Conservation (phyloP, 768 basidiomycete species). For the Symmetrospora coprosmae region DNA sequence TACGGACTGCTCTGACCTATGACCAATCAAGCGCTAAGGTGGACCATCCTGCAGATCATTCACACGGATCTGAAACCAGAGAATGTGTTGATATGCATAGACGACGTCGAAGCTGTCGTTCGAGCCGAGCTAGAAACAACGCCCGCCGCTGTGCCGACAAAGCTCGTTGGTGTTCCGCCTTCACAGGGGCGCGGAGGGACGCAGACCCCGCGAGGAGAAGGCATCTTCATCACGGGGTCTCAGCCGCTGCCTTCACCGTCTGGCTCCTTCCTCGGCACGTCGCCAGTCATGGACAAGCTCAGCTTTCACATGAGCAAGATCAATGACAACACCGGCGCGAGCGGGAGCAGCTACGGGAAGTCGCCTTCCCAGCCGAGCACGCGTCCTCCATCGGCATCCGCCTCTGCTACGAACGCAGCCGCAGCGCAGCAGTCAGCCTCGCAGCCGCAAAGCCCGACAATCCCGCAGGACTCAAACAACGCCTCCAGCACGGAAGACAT, state of each 20-base stretch:
- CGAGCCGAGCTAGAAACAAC: slow-evolving; percentile 43
- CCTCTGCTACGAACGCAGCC: not conserved
- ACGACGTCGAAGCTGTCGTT: slow-evolving; percentile 88
- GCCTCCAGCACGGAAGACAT: slow-evolving; percentile 1
- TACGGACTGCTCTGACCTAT: not conserved
- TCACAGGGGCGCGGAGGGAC: slow-evolving; percentile 84
- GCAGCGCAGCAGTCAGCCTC: slow-evolving; percentile 22
- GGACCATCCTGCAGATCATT: slow-evolving; percentile 47
- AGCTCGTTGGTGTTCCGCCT: slow-evolving; percentile 75
- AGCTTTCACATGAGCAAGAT: slow-evolving; percentile 89
- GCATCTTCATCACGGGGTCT: slow-evolving; percentile 71
- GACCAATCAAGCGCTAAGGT: not conserved
- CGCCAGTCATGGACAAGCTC: slow-evolving; percentile 69
- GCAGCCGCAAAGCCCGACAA: slow-evolving; percentile 17
- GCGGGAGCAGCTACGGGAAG: no score
- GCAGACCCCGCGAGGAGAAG: slow-evolving; percentile 76
- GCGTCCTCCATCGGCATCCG: not conserved
- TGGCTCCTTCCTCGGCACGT: slow-evolving; percentile 50
- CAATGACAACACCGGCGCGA: slow-evolving; percentile 40
- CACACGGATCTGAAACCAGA: slow-evolving; percentile 98
- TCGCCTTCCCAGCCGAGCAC: no score
- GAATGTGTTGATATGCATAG: slow-evolving; percentile 91
- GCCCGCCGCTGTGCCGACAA: slow-evolving; percentile 45
- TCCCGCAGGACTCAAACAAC: not conserved
- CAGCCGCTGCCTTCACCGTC: slow-evolving; percentile 73